Evolutionary conservation across 257 asterid genomes (phyloP).

Genomic region (Jacaranda mimosifolia): DNA sequence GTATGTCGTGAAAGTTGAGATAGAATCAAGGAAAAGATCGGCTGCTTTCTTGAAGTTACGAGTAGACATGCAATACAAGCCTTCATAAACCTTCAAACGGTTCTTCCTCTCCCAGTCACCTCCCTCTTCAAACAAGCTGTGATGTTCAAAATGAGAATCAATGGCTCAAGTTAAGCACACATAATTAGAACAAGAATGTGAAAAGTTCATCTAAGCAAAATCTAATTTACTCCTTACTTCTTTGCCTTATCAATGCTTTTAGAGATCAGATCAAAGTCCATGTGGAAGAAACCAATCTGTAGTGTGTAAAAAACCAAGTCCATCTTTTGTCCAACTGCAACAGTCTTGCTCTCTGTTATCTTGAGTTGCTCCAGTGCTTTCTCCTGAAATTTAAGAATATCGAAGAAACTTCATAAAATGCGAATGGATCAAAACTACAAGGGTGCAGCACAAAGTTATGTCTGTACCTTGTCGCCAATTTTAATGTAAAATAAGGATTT

Average conservation of each 20-base stretch:
- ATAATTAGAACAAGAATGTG: neutral
- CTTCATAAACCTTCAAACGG: conserved; percentile 84
- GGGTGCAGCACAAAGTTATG: neutral
- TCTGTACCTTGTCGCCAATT: conserved; percentile 69
- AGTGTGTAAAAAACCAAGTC: conserved; percentile 75
- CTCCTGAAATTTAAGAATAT: conserved; percentile 51
- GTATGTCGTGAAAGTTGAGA: conserved; percentile 83
- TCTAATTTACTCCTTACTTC: conserved; percentile 48
- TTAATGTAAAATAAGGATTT: conserved; percentile 69
- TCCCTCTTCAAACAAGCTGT: conserved; percentile 83
- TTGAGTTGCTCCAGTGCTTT: conserved; percentile 85
- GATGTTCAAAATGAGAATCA: conserved; percentile 26
- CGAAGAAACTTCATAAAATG: neutral
- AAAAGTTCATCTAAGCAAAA: neutral
- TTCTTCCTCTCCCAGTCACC: conserved; percentile 94
- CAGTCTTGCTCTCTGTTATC: conserved; percentile 78
- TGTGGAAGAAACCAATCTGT: conserved; percentile 70
- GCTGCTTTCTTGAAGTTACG: conserved; percentile 87
- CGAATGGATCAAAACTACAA: neutral
- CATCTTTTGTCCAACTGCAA: conserved; percentile 93
- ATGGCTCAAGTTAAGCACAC: conserved; percentile 3
- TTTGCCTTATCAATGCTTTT: conserved; percentile 85
- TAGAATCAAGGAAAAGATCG: conserved; percentile 75
- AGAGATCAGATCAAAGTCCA: conserved; percentile 78
- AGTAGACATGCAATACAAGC: conserved; percentile 80